Evolutionary conservation across 441 rosid species (phyloP).

Genomic region (Erodium texanum): DNA sequence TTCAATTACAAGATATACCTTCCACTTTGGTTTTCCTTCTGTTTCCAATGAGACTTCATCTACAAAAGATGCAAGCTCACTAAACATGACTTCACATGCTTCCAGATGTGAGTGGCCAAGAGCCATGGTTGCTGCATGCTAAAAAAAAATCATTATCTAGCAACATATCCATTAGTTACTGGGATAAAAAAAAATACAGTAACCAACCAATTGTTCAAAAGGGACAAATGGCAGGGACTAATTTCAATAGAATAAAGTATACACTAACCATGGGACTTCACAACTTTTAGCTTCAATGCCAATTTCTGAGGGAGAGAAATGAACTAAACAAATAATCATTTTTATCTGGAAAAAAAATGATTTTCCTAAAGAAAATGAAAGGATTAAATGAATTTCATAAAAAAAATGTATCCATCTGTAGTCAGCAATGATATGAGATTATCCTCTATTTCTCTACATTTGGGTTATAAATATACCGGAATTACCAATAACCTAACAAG

Average conservation of each 20-base stretch:
- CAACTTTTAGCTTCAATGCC: no score
- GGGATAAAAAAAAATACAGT: neutral
- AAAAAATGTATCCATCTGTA: neutral
- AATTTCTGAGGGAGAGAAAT: no score
- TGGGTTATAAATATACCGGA: neutral
- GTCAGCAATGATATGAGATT: neutral
- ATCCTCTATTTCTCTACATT: neutral
- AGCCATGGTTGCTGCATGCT: conserved; percentile 99
- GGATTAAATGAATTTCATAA: no score
- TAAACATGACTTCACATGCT: conserved; percentile 94
- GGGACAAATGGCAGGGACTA: no score
- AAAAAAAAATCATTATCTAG: conserved; percentile 18
- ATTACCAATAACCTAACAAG: neutral
- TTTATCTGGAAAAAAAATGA: no score
- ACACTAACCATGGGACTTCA: no score
- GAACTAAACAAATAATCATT: no score
- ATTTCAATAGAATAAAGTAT: no score
- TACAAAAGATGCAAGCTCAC: conserved; percentile 81
- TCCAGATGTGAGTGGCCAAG: conserved; percentile 98
- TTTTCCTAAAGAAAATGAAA: no score
- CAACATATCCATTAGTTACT: conserved; percentile 10
- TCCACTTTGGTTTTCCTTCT: conserved; percentile 97
- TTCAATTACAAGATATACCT: conserved; percentile 40
- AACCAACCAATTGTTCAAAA: neutral
- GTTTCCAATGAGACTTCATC: conserved; percentile 94